These are phyloP conservation scores for Neovahlkampfia damariscottae DNA, from an alignment of 78 protist genomes.

Conservation along the genomic window DNA sequence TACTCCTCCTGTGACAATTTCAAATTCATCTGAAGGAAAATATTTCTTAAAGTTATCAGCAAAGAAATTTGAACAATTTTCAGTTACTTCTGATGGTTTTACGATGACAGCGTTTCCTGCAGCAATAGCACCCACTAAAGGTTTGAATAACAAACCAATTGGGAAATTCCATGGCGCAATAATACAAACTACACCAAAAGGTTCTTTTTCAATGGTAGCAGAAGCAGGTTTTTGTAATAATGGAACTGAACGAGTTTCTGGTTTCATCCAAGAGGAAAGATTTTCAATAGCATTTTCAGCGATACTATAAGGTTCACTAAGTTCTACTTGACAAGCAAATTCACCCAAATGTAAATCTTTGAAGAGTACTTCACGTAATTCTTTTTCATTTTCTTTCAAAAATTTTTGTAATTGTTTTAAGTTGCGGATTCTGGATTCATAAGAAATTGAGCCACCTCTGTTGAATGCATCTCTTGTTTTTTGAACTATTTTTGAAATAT, in stretches of 20 bases:
- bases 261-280: conserved; percentile 11
- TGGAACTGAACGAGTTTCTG: neutral
- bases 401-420: neutral
- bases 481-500: no score
- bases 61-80: conserved; percentile 22
- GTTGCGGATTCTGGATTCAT: no score
- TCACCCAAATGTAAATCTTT: neutral
- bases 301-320: neutral
- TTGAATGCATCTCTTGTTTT: no score
- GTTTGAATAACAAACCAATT: conserved; percentile 20
- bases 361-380: neutral
- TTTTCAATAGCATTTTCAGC: neutral
- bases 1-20: conserved; percentile 34
- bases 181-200: conserved; percentile 73
- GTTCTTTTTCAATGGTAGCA: conserved; percentile 40
- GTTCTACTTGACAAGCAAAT: neutral
- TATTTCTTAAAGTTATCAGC: conserved; percentile 24
- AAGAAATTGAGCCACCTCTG: no score
- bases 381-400: neutral
- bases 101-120: conserved; percentile 78
- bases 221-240: neutral
- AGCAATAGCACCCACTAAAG: conserved; percentile 72
- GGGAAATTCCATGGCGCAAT: conserved; percentile 90
- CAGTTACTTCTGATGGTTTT: conserved; percentile 57
- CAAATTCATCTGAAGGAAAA: neutral